Evolutionary conservation across 176 grass and related monocot species (phyloP), one percentile per base, ranked within the genome.

Genomic region (Eragrostis nindensis): DNA sequence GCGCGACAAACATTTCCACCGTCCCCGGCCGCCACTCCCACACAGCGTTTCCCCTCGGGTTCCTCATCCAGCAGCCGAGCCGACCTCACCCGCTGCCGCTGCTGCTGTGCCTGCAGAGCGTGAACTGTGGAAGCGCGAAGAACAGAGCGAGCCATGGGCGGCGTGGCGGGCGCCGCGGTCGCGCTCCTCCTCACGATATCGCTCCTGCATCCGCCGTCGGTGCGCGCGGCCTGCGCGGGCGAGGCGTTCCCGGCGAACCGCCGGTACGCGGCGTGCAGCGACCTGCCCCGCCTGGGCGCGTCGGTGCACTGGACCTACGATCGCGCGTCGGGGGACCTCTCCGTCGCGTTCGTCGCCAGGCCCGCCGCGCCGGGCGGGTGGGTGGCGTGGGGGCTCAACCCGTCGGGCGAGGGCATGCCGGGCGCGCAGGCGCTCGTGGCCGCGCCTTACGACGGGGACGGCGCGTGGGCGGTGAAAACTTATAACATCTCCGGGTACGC

Each of bases 381-480:
- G 93, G 87, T 96, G 8, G 75, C 93, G 14, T 96, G 93, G 93
- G 93, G 53, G 18, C 72, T 96, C 10, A 96, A 96, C 87, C 90
- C 93, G 3, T 2, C 60, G 19, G 80, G 71, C 1, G 62, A 32
- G 1, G 70, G 79, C 63, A 96, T 96, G 93, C 5, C 56, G 4
- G 93, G 93, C 0, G 61, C 75, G 10, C 93, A 96, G 77, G 60
- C 90, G 12, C 90, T 96, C 22, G 45, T 92, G 19, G 93, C 93
- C 25, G 79, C 68, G 44, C 83, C 73, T 38, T 47, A 55, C 41
- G 15, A 26, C 25, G n/a, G 2, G 45, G 21, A 0, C 21, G 17
- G 22, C 57, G 32, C 32, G 25, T 88, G 89, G 87, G 14, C 71
- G 1, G 79, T 96, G 8, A 82, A 80, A 12, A 90, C 85, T 10